These are phyloP conservation scores for Colletotrichum tanaceti DNA, from an alignment of 2,329 filamentous ascomycete genomes.

Conservation along the genomic window DNA sequence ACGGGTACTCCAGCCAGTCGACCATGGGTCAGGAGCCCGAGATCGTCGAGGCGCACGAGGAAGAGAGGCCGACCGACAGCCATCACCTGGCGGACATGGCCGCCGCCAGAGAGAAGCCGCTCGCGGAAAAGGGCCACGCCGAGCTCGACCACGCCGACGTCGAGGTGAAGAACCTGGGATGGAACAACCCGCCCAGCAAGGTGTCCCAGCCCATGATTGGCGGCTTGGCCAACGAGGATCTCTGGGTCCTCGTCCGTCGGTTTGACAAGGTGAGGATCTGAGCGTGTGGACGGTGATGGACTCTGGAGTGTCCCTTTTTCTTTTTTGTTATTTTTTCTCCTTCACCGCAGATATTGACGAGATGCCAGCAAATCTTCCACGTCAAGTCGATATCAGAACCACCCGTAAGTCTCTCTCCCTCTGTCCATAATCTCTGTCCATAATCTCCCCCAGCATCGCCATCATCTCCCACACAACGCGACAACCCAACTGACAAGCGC, in stretches of 20 bases:
- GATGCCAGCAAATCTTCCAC: slow-evolving; percentile 64
- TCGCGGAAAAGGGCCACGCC: slow-evolving; percentile 57
- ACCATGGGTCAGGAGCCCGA: slow-evolving; percentile 46
- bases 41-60: slow-evolving; percentile 45
- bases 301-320: no score
- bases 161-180: slow-evolving; percentile 75
- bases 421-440: no score
- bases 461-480: slow-evolving; percentile 42
- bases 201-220: slow-evolving; percentile 72
- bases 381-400: slow-evolving; percentile 71
- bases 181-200: slow-evolving; percentile 70
- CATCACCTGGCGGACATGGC: slow-evolving; percentile 52
- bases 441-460: slow-evolving; percentile 55
- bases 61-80: slow-evolving; percentile 50
- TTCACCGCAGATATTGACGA: slow-evolving; percentile 49
- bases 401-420: slow-evolving; percentile 46
- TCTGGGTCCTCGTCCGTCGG: slow-evolving; percentile 77
- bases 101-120: slow-evolving; percentile 40
- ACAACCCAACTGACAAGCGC: not conserved
- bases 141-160: slow-evolving; percentile 61
- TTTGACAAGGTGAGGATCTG: no score
- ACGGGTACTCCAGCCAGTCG: slow-evolving; percentile 32
- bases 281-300: no score
- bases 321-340: no score
- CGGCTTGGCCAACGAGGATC: slow-evolving; percentile 76